These are phyloP conservation scores for Amylostereum areolatum DNA, from an alignment of 1,284 basidiomycete genomes.

Conservation along the genomic window DNA sequence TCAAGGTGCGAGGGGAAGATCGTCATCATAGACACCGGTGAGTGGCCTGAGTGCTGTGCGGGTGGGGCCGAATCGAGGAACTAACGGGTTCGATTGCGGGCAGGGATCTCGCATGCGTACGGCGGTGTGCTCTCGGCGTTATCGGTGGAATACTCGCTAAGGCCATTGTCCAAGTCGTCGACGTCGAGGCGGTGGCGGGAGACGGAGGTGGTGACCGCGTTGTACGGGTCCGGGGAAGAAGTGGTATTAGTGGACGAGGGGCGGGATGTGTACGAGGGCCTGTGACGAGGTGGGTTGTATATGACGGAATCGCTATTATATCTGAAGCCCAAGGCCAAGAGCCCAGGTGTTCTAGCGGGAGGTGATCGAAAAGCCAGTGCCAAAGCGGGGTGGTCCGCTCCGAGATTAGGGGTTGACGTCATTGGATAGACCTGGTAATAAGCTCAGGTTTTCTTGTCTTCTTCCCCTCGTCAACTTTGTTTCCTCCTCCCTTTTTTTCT, in stretches of 20 bases:
- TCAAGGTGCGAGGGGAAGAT: constrained; percentile 82
- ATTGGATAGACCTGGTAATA: not conserved
- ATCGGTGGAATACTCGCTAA: constrained; percentile 76
- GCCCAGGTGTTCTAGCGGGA: too few species aligned
- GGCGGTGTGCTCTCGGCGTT: constrained; percentile 87
- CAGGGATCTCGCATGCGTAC: constrained; percentile 89
- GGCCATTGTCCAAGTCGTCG: constrained; percentile 30
- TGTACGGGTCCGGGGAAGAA: constrained; percentile 54
- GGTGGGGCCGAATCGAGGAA: too few species aligned
- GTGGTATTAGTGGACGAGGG: constrained; percentile 49
- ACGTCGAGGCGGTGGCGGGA: constrained; percentile 52
- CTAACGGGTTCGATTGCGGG: too few species aligned
- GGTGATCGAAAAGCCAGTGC: not conserved
- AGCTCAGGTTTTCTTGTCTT: not conserved
- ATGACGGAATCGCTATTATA: too few species aligned
- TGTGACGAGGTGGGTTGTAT: not conserved
- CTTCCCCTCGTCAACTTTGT: not conserved
- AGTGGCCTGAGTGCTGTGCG: constrained; percentile 1
- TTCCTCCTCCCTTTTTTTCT: not conserved
- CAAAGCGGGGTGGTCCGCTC: not conserved
- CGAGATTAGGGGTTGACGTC: not conserved
- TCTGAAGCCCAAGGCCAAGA: too few species aligned
- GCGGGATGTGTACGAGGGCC: constrained; percentile 30
- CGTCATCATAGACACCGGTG: constrained; percentile 86
- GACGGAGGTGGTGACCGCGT: constrained; percentile 70